A percentile compares a stretch with the other conserved stretches of the same genome.
These are phyloP conservation scores for Glycine tomentella DNA, from an alignment of 306 rosid species.

Conservation along the genomic window DNA sequence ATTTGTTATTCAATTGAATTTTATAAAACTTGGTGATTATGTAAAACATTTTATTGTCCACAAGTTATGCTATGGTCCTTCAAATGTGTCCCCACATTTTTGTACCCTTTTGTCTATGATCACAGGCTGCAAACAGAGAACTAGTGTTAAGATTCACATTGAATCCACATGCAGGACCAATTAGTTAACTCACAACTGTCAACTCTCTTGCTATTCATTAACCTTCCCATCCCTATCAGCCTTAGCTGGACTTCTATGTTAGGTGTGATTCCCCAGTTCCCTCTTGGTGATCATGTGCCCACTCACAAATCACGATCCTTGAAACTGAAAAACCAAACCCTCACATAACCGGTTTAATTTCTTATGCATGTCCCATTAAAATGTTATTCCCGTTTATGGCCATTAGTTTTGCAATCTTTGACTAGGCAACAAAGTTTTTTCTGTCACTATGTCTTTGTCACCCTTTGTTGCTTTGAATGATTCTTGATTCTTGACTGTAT, in stretches of 20 bases:
- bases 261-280: slow-evolving; percentile 16
- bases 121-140: background rate
- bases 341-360: slow-evolving; percentile 12
- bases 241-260: slow-evolving; percentile 43
- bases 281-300: slow-evolving; percentile 45
- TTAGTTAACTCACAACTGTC: slow-evolving; percentile 36
- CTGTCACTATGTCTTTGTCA: slow-evolving; percentile 51
- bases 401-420: slow-evolving; percentile 44
- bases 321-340: slow-evolving; percentile 29
- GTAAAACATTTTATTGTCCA: background rate
- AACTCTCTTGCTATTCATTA: slow-evolving; percentile 38
- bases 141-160: background rate
- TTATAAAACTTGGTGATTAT: background rate
- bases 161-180: slow-evolving; percentile 39
- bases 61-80: slow-evolving; percentile 41
- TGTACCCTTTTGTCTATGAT: slow-evolving; percentile 22
- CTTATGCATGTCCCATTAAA: slow-evolving; percentile 33
- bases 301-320: slow-evolving; percentile 19
- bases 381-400: too few species aligned
- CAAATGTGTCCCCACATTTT: slow-evolving; percentile 42
- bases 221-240: slow-evolving; percentile 44
- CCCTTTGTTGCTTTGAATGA: slow-evolving; percentile 38
- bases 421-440: slow-evolving; percentile 34
- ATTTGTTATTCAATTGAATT: too few species aligned
- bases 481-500: slow-evolving; percentile 26